Percentiles rank a stretch among this genome's conserved stretches.
Evolutionary conservation across 352 stramenopile genomes (phyloP).

Genomic region (Phytopythium litorale): DNA sequence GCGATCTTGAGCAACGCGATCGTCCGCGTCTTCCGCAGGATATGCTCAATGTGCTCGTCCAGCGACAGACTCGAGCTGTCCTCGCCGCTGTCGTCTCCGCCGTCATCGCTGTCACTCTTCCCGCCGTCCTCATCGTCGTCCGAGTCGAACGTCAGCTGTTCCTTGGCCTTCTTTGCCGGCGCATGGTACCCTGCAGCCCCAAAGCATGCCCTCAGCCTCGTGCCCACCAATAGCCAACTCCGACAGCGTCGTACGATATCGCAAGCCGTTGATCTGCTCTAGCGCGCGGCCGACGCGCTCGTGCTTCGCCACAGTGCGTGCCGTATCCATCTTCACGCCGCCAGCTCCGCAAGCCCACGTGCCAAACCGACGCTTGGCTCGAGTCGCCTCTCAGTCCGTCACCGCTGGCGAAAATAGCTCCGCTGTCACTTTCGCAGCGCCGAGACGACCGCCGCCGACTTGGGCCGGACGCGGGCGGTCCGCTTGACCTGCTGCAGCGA

Average conservation of each 20-base stretch:
- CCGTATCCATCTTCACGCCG: constrained; percentile 5
- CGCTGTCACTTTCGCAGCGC: constrained; percentile 9
- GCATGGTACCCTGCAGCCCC: constrained; percentile 40
- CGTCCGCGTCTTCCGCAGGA: constrained; percentile 58
- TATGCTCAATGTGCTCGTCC: constrained; percentile 66
- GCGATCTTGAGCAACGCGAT: constrained; percentile 69
- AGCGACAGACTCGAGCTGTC: constrained; percentile 25
- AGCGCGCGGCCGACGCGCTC: constrained; percentile 57
- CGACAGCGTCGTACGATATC: constrained; percentile 42
- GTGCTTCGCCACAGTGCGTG: constrained; percentile 36
- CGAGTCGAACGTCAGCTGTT: constrained; percentile 39
- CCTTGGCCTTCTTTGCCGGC: constrained; percentile 30
- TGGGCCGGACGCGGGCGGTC: constrained; percentile 33
- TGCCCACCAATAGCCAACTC: neutral
- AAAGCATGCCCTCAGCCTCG: neutral
- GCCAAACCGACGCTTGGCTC: neutral
- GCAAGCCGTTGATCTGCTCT: constrained; percentile 64
- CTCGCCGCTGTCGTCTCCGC: constrained; percentile 6
- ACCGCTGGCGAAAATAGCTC: constrained; percentile 19
- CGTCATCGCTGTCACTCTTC: constrained; percentile 6
- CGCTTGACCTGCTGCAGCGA: constrained; percentile 46
- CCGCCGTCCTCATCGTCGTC: constrained; percentile 20
- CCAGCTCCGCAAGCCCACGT: neutral
- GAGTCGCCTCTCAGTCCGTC: neutral
- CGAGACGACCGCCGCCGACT: constrained; percentile 24